Percentiles rank a stretch among this genome's conserved stretches.
These are phyloP conservation scores for Arthroderma uncinatum DNA, from an alignment of 2,329 filamentous ascomycete species.

Conservation along the genomic window DNA sequence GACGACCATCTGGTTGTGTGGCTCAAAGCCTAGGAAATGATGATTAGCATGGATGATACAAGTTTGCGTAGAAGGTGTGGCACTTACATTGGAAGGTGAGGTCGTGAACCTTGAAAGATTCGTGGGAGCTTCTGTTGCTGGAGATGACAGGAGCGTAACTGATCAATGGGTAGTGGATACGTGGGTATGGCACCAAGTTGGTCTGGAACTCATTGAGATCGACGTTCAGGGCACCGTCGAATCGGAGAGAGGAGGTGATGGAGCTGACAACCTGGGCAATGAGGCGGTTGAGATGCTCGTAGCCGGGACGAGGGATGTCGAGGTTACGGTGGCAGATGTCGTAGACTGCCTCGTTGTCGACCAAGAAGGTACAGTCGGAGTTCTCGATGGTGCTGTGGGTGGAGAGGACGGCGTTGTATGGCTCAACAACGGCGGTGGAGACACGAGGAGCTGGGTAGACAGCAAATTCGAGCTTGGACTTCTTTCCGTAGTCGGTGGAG, in stretches of 20 bases:
- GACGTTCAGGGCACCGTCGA: slow-evolving; percentile 97
- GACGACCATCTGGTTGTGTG: slow-evolving; percentile 99
- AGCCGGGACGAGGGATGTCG: slow-evolving; percentile 92
- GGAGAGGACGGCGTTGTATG: slow-evolving; percentile 98
- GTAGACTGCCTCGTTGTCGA: slow-evolving; percentile 99
- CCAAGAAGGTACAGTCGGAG: slow-evolving; percentile 99
- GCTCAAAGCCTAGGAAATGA: slow-evolving; percentile 96
- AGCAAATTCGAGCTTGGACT: slow-evolving; percentile 99
- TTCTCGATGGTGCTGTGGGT: slow-evolving; percentile 99
- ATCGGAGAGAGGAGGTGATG: slow-evolving; percentile 95
- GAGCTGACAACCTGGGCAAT: slow-evolving; percentile 98
- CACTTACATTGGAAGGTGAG: slow-evolving; percentile 51
- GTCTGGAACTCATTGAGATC: slow-evolving; percentile 99
- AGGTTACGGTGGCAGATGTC: slow-evolving; percentile 98
- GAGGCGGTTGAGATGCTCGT: slow-evolving; percentile 96
- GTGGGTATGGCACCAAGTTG: slow-evolving; percentile 96
- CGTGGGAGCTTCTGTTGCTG: slow-evolving; percentile 88
- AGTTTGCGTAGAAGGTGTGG: neutral
- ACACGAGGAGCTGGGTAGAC: slow-evolving; percentile 97
- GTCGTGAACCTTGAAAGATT: slow-evolving; percentile 80
- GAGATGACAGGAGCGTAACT: slow-evolving; percentile 92
- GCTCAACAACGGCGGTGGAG: slow-evolving; percentile 94
- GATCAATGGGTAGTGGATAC: slow-evolving; percentile 98
- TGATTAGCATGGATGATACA: neutral
- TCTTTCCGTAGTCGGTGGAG: slow-evolving; percentile 98